Evolutionary conservation across 805 yeast genomes (phyloP), one percentile per base, ranked within the genome.

Genomic region (Sugiyamaella valdiviana): DNA sequence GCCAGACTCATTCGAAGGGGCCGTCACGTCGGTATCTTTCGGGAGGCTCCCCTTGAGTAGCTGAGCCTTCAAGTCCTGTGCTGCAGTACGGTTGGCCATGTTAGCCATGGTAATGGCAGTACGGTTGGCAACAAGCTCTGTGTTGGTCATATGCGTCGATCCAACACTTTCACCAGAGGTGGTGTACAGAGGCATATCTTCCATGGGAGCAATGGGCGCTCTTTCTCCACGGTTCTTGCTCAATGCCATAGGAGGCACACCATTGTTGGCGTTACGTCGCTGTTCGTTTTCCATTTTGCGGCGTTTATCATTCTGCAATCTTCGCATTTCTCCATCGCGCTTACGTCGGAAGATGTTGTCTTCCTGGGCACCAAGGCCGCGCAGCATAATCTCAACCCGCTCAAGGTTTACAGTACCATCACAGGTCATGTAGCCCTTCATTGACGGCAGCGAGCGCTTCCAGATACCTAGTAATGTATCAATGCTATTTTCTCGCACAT

Each of bases 401-500:
- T 75, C 78, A 40, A 90, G 65, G 61, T 88, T 81, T 44, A 93
- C 75, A 15, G 73, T 72, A 38, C 99, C 99, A 65, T 93, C 99
- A 57, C 90, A 79, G 1, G 98, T 91, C 61, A 93, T 75, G 64
- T 83, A 93, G 17, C 85, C 84, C 45, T 77, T 79, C 71, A 85
- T 72, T 24, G 64, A 60, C 0, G 95, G 84, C 42, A 93, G 63
- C 1, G 76, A 65, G 32, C 76, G 72, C 59, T 90, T 89, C 99
- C 99, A 93, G 42, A 91, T 79, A 36, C 74, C 76, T 10, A 88
- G 82, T 46, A 93, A 69, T 20, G 78, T 72, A 61, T 91, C 96
- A 60, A 93, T 85, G 57, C 96, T 90, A 61, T 87, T 86, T 65
- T 93, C 98, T 57, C 99, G 79, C 39, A 93, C 97, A 60, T 91